Conservation (phyloP, 176 grass and related monocot species). For the Raddia guianensis region DNA sequence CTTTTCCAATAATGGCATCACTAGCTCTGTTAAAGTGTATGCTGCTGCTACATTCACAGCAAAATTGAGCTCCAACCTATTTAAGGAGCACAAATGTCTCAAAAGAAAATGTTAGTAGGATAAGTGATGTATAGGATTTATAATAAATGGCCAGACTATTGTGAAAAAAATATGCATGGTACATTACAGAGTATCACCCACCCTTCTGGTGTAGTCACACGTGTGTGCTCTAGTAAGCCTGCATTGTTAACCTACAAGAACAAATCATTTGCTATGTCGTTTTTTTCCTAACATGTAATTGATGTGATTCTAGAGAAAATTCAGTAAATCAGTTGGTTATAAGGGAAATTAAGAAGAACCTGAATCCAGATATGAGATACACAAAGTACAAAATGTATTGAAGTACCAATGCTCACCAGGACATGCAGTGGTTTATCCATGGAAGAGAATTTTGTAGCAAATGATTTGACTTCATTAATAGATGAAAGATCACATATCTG, state of each 20-base stretch:
- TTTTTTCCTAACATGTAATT: background rate
- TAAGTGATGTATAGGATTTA: background rate
- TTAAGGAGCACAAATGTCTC: background rate
- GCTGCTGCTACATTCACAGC: slow-evolving; percentile 88
- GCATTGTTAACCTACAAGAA: slow-evolving; percentile 89
- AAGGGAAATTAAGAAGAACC: background rate
- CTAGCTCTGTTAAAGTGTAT: slow-evolving; percentile 74
- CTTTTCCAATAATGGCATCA: slow-evolving; percentile 84
- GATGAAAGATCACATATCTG: slow-evolving; percentile 97
- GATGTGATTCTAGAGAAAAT: slow-evolving; percentile 18
- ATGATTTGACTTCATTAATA: slow-evolving; percentile 68
- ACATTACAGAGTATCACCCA: slow-evolving; percentile 28
- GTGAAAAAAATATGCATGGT: background rate
- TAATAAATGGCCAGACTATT: background rate
- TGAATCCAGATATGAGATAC: background rate
- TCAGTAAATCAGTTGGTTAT: slow-evolving; percentile 1
- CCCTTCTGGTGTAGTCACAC: slow-evolving; percentile 75
- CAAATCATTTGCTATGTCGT: slow-evolving; percentile 10
- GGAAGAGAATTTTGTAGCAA: slow-evolving; percentile 73
- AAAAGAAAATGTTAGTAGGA: background rate
- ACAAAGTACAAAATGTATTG: background rate
- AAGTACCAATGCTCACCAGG: slow-evolving; percentile 58
- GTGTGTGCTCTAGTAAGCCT: slow-evolving; percentile 76
- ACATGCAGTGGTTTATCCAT: slow-evolving; percentile 76
- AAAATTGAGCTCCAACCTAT: slow-evolving; percentile 85